Evolutionary conservation across 1,284 basidiomycete species (phyloP), one percentile per base, ranked within the genome.

Genomic region (Rhizoctonia solani): DNA sequence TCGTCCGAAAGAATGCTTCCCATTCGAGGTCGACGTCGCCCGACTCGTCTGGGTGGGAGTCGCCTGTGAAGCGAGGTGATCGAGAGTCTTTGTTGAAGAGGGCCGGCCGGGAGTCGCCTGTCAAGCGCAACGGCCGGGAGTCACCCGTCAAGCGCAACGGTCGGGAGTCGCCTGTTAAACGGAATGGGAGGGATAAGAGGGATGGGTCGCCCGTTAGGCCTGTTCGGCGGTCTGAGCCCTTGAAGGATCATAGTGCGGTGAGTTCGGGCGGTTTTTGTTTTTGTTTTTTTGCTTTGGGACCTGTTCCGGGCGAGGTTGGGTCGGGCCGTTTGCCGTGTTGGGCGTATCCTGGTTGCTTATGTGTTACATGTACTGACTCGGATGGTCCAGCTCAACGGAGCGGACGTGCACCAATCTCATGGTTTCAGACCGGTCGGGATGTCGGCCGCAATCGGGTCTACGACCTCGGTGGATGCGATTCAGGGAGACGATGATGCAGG

Each of bases 201-300:
- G 54, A 56, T 19, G 42, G 47, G 23, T 59, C 56, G 23, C 56
- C 56, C 9, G 42, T 49, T 9, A 50, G 50, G 32, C 58, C 58
- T 50, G 46, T 61, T 11, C 29, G 58, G n/a, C 32, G 58, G 47
- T 39, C 59, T 39, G 59, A 65, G 39, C 59, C 59, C n/a, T 65
- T 65, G 50, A 65, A 65, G 49, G 59, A 65, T 32, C 59, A 65
- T 29, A 65, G 59, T 39, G 34, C 59, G 29, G 58, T 63, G 46
- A 63, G 58, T 63, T 3, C n/a, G 13, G 19, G 14, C 25, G 16
- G 19, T 50, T 50, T 59, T n/a, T 25, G 27, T 49, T 34, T n/a
- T n/a, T n/a, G n/a, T n/a, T n/a, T n/a, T n/a, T n/a, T n/a, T n/a
- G n/a, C n/a, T n/a, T n/a, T n/a, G n/a, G n/a, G n/a, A n/a, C n/a